A percentile compares a stretch with the other conserved stretches of the same genome.
These are phyloP conservation scores for Diaporthe citri DNA, from an alignment of 2,329 filamentous ascomycete genomes.

Conservation along the genomic window DNA sequence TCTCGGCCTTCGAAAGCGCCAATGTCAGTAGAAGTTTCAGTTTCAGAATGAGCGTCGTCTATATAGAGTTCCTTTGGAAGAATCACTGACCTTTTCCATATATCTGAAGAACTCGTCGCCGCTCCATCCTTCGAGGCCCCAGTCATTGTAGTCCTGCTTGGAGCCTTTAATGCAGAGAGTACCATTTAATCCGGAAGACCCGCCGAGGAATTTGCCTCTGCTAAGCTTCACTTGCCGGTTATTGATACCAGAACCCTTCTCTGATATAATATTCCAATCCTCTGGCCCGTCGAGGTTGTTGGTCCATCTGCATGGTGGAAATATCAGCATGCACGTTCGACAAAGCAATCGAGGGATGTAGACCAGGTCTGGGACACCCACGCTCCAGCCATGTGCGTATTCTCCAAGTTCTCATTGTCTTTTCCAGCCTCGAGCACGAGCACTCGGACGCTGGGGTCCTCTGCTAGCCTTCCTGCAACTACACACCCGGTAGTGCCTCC, in stretches of 20 bases:
- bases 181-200: conserved; percentile 1
- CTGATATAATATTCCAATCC: conserved; percentile 25
- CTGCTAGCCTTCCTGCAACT: conserved; percentile 57
- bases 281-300: conserved; percentile 19
- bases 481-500: conserved; percentile 63
- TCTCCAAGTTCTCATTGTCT: conserved; percentile 45
- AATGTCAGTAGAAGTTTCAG: background rate
- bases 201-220: conserved; percentile 20
- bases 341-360: background rate
- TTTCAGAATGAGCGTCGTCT: rapidly evolving
- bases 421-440: conserved; percentile 53
- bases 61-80: background rate
- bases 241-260: conserved; percentile 7
- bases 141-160: conserved; percentile 19
- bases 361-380: background rate
- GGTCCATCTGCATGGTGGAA: background rate
- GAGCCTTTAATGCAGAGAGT: conserved; percentile 29
- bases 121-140: conserved; percentile 10
- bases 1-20: background rate
- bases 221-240: conserved; percentile 18
- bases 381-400: conserved; percentile 16
- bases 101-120: conserved; percentile 15
- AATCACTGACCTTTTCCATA: background rate
- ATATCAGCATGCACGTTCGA: background rate
- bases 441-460: conserved; percentile 51